phyloP scores from a whole-genome alignment of 495 filamentous ascomycete genomes.

The Astrothelium subdiscretum region DNA sequence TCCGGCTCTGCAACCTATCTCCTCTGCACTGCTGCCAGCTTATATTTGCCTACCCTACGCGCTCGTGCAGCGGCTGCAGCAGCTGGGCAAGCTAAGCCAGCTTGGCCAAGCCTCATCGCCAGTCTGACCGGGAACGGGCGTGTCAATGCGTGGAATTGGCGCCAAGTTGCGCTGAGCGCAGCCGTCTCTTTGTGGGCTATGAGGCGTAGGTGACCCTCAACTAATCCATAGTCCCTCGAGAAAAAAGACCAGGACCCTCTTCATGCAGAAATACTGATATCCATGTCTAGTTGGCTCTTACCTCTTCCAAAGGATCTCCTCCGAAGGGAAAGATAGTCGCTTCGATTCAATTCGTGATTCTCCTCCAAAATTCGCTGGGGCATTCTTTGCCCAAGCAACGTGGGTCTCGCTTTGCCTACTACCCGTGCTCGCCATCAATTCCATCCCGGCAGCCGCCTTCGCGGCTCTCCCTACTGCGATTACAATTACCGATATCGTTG shows the following conservation, averaged over 20 bases:
- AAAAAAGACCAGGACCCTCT: no score
- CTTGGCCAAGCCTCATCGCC: constrained; percentile 36
- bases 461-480: constrained; percentile 31
- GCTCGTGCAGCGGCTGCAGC: constrained; percentile 32
- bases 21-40: constrained; percentile 40
- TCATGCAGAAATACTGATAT: neutral
- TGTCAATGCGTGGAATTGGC: constrained; percentile 42
- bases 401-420: constrained; percentile 52
- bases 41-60: constrained; percentile 49
- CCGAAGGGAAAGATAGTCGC: constrained; percentile 44
- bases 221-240: neutral
- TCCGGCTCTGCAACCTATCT: constrained; percentile 52
- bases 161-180: constrained; percentile 46
- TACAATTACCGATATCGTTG: constrained; percentile 38
- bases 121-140: constrained; percentile 26
- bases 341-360: constrained; percentile 48
- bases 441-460: constrained; percentile 39
- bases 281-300: constrained; percentile 41
- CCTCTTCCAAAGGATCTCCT: constrained; percentile 44
- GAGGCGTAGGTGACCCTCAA: constrained; percentile 32
- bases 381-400: constrained; percentile 47
- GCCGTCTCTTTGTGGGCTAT: constrained; percentile 47
- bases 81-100: constrained; percentile 27
- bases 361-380: constrained; percentile 40
- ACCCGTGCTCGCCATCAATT: constrained; percentile 48